Conservation (phyloP, 768 basidiomycete genomes). For the Phaffia tasmanica region DNA sequence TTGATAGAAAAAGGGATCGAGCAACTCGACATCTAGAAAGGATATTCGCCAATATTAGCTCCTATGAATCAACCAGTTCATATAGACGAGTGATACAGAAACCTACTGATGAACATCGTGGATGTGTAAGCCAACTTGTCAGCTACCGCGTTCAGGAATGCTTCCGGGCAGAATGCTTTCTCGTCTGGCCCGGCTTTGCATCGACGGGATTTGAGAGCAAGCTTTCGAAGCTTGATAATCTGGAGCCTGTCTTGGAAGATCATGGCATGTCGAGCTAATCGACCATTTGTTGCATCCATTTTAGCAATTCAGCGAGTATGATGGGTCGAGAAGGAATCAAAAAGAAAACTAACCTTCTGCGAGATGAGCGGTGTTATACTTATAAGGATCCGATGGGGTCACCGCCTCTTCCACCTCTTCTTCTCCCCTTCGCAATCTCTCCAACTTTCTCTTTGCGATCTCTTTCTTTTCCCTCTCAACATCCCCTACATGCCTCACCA, state of each 20-base stretch:
- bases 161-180: conserved; percentile 86
- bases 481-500: conserved; percentile 69
- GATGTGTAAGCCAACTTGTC: conserved; percentile 94
- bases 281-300: no score
- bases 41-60: no score
- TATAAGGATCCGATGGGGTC: conserved; percentile 59
- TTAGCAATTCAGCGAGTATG: no score
- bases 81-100: no score
- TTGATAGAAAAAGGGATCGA: conserved; percentile 97
- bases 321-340: no score
- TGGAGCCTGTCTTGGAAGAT: conserved; percentile 69
- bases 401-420: conserved; percentile 39
- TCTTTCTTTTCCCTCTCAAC: conserved; percentile 66
- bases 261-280: conserved; percentile 80
- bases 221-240: conserved; percentile 73
- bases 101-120: conserved; percentile 80
- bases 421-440: conserved; percentile 38
- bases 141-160: conserved; percentile 90
- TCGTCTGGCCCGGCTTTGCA: conserved; percentile 79
- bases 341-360: conserved; percentile 59
- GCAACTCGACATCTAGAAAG: conserved; percentile 62
- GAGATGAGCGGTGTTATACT: conserved; percentile 81
- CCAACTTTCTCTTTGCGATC: conserved; percentile 47
- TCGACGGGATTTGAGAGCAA: conserved; percentile 75
- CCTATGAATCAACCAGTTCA: no score